Evolutionary conservation across 495 filamentous ascomycete species (phyloP), one percentile per base, ranked within the genome.

Genomic region (Tuber melanosporum): DNA sequence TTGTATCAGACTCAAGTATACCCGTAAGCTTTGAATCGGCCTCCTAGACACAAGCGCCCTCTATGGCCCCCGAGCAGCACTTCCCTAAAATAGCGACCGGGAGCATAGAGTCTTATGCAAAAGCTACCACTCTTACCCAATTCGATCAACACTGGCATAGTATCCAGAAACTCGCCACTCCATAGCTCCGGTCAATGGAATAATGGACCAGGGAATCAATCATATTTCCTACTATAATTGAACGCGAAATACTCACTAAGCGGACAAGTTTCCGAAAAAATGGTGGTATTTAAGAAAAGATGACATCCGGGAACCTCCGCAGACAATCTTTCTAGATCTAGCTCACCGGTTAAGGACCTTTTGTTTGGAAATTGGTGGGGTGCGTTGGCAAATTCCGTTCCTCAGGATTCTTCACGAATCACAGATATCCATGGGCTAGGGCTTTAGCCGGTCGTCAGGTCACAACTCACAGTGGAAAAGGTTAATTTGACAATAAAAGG

Each of bases 311-410:
- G 26, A 26, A 62, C 26, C 57, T 32, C 57, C 57, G 57, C 57
- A 32, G 57, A 62, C n/a, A 62, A 62, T 62, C 57, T 15, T 62
- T 62, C 57, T 62, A 26, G 26, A 62, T 62, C 57, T 32, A 12
- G 57, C 5, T 32, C 57, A 62, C 32, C 57, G n/a, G 57, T 62
- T 12, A 62, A n/a, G 57, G 57, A 14, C n/a, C 5, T 62, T 15
- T 62, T 10, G n/a, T 62, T 62, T 62, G 57, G 8, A 15, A 32
- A 62, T 57, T 62, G 57, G 32, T 62, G 57, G 57, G n/a, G n/a
- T 62, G 57, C n/a, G 57, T 62, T 62, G 57, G 57, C n/a, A 62
- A 62, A 62, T 62, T 62, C 26, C n/a, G 57, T 12, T 62, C 14
- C 15, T 32, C 2, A 62, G 3, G 17, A 14, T 62, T 57, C 57